Conservation (phyloP, 176 grass and related monocot species). For the Oryza brachyantha region DNA sequence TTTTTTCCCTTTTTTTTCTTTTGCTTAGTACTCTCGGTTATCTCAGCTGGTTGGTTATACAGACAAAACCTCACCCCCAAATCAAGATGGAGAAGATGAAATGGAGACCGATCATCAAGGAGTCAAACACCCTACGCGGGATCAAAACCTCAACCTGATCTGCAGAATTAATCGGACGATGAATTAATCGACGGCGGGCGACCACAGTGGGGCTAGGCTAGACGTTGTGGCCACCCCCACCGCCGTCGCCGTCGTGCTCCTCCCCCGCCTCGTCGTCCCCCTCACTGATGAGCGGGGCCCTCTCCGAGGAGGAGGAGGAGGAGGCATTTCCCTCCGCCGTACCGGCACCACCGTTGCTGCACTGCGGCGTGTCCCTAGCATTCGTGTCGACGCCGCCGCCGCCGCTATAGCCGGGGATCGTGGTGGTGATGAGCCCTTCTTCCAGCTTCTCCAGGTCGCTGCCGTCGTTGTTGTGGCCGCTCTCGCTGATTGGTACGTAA, state of each 20-base stretch:
- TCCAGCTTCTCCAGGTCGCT: slow-evolving; percentile 41
- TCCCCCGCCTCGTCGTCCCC: not conserved
- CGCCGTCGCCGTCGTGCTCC: slow-evolving; percentile 44
- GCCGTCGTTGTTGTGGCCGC: not conserved
- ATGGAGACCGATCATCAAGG: slow-evolving; percentile 28
- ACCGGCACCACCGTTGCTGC: slow-evolving; percentile 8
- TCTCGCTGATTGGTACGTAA: slow-evolving; percentile 43
- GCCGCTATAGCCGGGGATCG: not conserved
- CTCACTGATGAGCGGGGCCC: slow-evolving; percentile 46
- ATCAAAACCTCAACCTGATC: slow-evolving; percentile 29
- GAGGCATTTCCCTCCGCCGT: slow-evolving; percentile 35
- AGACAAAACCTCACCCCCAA: slow-evolving; percentile 24
- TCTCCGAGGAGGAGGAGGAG: slow-evolving; percentile 1
- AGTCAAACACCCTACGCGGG: slow-evolving; percentile 39
- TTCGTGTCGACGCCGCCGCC: not conserved
- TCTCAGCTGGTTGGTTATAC: not conserved
- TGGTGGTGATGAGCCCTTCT: slow-evolving; percentile 34
- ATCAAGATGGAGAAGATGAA: slow-evolving; percentile 7
- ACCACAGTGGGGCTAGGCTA: not conserved
- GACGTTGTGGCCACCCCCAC: slow-evolving; percentile 31
- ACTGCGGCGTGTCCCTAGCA: slow-evolving; percentile 23
- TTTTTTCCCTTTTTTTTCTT: not conserved
- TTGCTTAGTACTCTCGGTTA: not conserved
- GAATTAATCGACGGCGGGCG: slow-evolving; percentile 1
- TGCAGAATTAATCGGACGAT: not conserved